phyloP scores from a whole-genome alignment of 129 eudicot species.

The Silybum marianum region DNA sequence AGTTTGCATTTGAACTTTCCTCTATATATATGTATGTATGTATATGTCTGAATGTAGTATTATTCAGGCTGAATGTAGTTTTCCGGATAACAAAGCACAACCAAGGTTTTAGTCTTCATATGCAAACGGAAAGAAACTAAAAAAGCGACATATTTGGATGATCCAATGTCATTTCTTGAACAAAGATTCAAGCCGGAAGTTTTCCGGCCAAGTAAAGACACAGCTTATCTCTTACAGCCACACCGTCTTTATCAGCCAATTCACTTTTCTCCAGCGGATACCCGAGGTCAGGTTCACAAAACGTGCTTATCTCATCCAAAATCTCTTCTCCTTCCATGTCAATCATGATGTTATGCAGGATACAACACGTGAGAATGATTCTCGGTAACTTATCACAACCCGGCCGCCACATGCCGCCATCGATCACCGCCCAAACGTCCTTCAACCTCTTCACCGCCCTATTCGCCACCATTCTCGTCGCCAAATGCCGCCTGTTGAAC shows the following conservation, averaged over 20 bases:
- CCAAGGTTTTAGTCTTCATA: background rate
- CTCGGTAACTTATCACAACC: constrained; percentile 60
- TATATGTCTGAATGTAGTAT: too few relatives aligned
- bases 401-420: constrained; percentile 68
- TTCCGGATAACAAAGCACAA: background rate
- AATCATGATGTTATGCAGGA: constrained; percentile 61
- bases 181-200: constrained; percentile 3
- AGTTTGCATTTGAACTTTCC: too few relatives aligned
- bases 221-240: constrained; percentile 50
- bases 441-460: constrained; percentile 60
- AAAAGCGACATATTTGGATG: background rate
- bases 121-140: background rate
- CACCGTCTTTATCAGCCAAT: constrained; percentile 35
- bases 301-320: constrained; percentile 13
- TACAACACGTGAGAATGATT: constrained; percentile 57
- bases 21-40: too few relatives aligned
- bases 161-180: background rate
- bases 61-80: too few relatives aligned
- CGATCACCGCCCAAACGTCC: constrained; percentile 61
- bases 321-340: constrained; percentile 55
- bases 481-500: constrained; percentile 50
- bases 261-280: constrained; percentile 45
- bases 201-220: constrained; percentile 45
- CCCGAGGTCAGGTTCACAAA: constrained; percentile 48
- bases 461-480: constrained; percentile 50